phyloP scores from a whole-genome alignment of 352 stramenopile species.

The Phytophthora litchii region DNA sequence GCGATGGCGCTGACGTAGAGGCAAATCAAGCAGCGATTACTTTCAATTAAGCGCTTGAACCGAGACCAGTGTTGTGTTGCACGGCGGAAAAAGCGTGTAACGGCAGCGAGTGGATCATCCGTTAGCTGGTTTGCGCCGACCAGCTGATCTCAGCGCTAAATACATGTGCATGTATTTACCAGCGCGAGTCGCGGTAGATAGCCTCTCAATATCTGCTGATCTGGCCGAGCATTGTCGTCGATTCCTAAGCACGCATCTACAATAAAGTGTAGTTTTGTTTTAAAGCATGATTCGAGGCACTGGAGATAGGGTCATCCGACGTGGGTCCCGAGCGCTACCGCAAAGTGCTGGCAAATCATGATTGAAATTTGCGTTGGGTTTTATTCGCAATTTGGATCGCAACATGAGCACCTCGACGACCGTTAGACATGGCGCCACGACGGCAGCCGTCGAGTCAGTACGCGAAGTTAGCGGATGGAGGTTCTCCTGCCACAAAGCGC shows the following conservation, averaged over 20 bases:
- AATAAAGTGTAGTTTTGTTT: too few relatives aligned
- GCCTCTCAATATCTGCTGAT: too few relatives aligned
- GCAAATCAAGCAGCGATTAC: not conserved
- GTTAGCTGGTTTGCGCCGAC: too few relatives aligned
- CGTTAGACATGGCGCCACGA: not conserved
- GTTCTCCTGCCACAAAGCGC: constrained; percentile 41
- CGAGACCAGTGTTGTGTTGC: not conserved
- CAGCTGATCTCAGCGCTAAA: not conserved
- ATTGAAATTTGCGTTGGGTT: constrained; percentile 11
- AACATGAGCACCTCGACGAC: constrained; percentile 5
- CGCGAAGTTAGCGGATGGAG: constrained; percentile 48
- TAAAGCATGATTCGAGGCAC: too few relatives aligned
- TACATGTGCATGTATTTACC: not conserved
- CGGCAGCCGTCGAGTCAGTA: constrained; percentile 12
- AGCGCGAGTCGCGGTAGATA: too few relatives aligned
- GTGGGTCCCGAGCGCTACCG: too few relatives aligned
- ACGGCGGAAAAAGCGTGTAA: not conserved
- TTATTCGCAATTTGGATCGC: not conserved
- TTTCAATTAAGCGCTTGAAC: not conserved
- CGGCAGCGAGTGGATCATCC: too few relatives aligned
- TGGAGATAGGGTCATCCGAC: too few relatives aligned
- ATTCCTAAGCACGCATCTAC: too few relatives aligned
- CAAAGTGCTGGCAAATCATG: constrained; percentile 12
- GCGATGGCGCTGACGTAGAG: not conserved
- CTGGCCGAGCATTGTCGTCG: too few relatives aligned